These are phyloP conservation scores for Blakeslea trispora DNA, from an alignment of 371 early-diverging fungal species.

Conservation along the genomic window DNA sequence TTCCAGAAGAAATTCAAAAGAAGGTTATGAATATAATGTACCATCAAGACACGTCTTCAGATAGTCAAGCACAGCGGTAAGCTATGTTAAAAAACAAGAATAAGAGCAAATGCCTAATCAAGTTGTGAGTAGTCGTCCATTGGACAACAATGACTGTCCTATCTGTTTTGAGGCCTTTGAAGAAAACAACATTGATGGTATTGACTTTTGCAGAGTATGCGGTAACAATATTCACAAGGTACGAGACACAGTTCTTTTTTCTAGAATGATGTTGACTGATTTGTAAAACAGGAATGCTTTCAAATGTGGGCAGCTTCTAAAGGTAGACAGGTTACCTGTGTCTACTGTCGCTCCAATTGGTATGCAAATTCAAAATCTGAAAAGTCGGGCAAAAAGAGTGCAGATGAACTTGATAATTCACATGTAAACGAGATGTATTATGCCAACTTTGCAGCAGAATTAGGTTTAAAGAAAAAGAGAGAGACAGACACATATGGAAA, in stretches of 20 bases:
- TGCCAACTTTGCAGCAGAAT: slow-evolving; percentile 30
- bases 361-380: not conserved
- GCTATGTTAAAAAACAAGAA: not conserved
- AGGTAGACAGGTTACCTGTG: slow-evolving; percentile 29
- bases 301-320: slow-evolving; percentile 26
- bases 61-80: slow-evolving; percentile 11
- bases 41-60: not conserved
- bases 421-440: slow-evolving; percentile 19
- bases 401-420: not conserved
- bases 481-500: slow-evolving; percentile 20
- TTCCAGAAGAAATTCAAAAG: slow-evolving; percentile 13
- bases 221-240: slow-evolving; percentile 45
- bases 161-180: slow-evolving; percentile 44
- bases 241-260: no score
- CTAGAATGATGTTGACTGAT: no score
- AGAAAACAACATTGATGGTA: slow-evolving; percentile 16
- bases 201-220: slow-evolving; percentile 34
- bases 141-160: slow-evolving; percentile 43
- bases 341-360: slow-evolving; percentile 43
- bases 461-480: slow-evolving; percentile 24
- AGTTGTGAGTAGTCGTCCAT: slow-evolving; percentile 27
- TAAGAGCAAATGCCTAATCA: not conserved
- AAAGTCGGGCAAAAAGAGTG: slow-evolving; percentile 3
- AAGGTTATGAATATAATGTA: slow-evolving; percentile 5
- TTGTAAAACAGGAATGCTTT: slow-evolving; percentile 30